A percentile compares a stretch with the other conserved stretches of the same genome.
Conservation (phyloP, 1,284 basidiomycete species). For the Tylopilus orsonianus region DNA sequence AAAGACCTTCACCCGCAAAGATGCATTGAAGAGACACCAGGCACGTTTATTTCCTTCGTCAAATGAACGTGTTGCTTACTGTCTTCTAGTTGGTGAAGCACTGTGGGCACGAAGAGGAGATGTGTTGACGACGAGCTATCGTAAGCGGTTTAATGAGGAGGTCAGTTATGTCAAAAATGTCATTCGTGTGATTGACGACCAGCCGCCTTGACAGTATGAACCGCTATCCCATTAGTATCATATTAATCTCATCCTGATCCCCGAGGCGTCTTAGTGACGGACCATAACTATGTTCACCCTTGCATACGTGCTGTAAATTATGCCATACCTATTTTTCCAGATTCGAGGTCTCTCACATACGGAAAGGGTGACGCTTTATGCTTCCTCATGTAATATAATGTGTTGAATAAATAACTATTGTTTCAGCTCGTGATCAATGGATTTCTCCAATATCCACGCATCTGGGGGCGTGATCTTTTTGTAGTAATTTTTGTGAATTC, state of each 20-base stretch:
- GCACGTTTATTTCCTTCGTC: conserved; percentile 37
- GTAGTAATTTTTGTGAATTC: conserved; percentile 71
- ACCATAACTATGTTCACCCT: conserved; percentile 21
- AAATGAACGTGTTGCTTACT: conserved; percentile 14
- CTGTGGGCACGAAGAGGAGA: conserved; percentile 67
- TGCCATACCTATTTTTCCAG: conserved; percentile 25
- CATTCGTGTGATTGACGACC: conserved; percentile 20
- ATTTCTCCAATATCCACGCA: conserved; percentile 76
- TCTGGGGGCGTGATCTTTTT: conserved; percentile 77
- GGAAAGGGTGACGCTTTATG: conserved; percentile 8
- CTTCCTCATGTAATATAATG: conserved; percentile 28
- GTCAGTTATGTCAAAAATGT: conserved; percentile 17
- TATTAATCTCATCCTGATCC: conserved; percentile 27
- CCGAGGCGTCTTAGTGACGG: conserved; percentile 13
- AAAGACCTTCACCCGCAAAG: conserved; percentile 81
- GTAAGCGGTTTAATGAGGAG: conserved; percentile 19
- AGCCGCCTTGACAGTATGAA: conserved; percentile 11
- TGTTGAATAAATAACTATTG: conserved; percentile 23
- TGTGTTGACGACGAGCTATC: conserved; percentile 27
- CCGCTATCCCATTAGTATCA: conserved; percentile 24
- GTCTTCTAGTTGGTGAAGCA: conserved; percentile 65
- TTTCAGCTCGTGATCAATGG: conserved; percentile 22
- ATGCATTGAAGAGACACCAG: conserved; percentile 80
- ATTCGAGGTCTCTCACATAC: conserved; percentile 18
- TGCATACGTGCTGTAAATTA: conserved; percentile 33